phyloP scores from a whole-genome alignment of 2,329 filamentous ascomycete genomes.

The Cercospora sp. region DNA sequence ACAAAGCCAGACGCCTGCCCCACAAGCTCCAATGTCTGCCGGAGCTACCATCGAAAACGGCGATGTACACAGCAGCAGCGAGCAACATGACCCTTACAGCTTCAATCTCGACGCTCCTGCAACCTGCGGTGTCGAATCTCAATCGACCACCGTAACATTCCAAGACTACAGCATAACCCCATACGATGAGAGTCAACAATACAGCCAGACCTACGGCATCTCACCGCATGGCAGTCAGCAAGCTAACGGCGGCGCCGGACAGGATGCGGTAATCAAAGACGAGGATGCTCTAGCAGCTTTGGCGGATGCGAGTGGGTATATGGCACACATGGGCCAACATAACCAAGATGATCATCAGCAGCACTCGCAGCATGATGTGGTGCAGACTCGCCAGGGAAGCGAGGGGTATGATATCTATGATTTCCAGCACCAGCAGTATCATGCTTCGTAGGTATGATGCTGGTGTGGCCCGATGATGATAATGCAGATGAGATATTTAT shows the following conservation, averaged over 20 bases:
- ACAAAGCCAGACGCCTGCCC: neutral
- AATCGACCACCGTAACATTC: neutral
- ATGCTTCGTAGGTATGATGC: neutral
- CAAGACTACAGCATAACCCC: conserved; percentile 1
- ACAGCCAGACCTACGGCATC: neutral
- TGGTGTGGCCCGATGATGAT: neutral
- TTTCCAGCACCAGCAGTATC: neutral
- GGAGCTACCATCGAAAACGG: conserved; percentile 3
- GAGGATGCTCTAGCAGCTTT: conserved; percentile 18
- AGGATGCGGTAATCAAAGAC: conserved; percentile 13
- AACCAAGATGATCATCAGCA: neutral
- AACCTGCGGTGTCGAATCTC: neutral
- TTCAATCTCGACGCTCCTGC: neutral
- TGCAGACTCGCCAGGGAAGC: neutral
- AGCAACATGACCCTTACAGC: neutral
- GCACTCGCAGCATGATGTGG: neutral
- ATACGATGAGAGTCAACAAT: neutral
- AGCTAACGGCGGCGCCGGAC: conserved; percentile 24
- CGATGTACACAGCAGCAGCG: neutral
- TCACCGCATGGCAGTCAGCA: neutral
- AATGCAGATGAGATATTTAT: neutral
- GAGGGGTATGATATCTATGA: neutral
- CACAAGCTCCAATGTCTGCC: conserved; percentile 11
- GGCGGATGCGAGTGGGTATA: conserved; percentile 14
- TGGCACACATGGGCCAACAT: neutral